Base-by-base conservation (phyloP, 2,329 filamentous ascomycete species). In the Allantophomopsis cytisporea region DNA sequence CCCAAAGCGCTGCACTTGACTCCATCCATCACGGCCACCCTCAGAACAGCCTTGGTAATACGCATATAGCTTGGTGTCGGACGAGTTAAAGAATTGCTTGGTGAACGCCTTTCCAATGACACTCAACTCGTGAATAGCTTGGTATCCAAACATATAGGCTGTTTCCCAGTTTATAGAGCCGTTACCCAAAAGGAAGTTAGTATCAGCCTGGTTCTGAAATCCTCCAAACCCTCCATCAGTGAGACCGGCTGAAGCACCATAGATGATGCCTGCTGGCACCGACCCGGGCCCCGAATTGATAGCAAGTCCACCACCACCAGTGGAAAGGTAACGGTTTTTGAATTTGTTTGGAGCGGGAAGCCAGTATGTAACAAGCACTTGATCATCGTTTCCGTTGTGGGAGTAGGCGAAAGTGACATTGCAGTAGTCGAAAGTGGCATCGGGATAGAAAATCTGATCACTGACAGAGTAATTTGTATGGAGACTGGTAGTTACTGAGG, bases 21-120 rank as follows among this genome's bases (percentile, higher is more conserved):
- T 62, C 61, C 62, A 63, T n/a, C 65, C 68, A 52, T 71, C 64
- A 33, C 68, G 60, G 1, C 67, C 63, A 11, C 64, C 64, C 28
- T 64, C 59, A 11, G 63, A 66, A 48, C 64, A 69, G 13, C 64
- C 65, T 45, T 61, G 54, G 53, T 69, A 74, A 54, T 75, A 73
- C 14, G 70, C 67, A 50, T 63, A 65, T 44, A 43, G 37, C 42
- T 51, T 46, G 47, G 43, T 21, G 40, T 48, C 32, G 11, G 37
- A 17, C 14, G 58, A 47, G 52, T 51, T 54, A 48, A 63, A 68
- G 49, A 68, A 59, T 8, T 56, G 57, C 30, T 54, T 55, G 4
- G 64, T 58, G 21, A 67, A 55, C 35, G 56, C 52, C 48, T 68
- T 67, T 15, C 64, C 65, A 10, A 69, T 50, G 7, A 53, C 46